Percentiles rank a stretch among this genome's conserved stretches.
Conservation (phyloP, 1,139 yeast genomes). For the Yamadazyma dendronema region DNA sequence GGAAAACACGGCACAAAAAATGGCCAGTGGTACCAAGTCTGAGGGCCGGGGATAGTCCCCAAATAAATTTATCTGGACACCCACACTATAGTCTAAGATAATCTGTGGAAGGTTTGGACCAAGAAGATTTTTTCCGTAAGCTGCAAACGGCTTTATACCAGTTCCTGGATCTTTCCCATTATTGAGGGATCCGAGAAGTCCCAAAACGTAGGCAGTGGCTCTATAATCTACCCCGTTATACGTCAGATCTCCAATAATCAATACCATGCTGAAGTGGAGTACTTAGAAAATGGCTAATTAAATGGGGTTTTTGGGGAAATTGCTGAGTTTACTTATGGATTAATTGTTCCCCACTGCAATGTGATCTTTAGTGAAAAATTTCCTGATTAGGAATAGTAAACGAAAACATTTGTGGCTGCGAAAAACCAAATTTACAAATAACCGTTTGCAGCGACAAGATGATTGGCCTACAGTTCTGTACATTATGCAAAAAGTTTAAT, state of each 20-base stretch:
- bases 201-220: constrained; percentile 9
- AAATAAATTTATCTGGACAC: constrained; percentile 23
- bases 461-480: too few relatives aligned
- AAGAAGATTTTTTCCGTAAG: constrained; percentile 10
- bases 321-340: not conserved
- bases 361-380: not conserved
- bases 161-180: constrained; percentile 16
- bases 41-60: constrained; percentile 32
- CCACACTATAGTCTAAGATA: constrained; percentile 10
- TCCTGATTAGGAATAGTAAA: not conserved
- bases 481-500: too few relatives aligned
- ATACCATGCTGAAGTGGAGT: constrained; percentile 1
- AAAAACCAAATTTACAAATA: constrained; percentile 1
- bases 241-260: constrained; percentile 4
- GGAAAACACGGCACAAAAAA: constrained; percentile 31
- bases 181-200: constrained; percentile 7
- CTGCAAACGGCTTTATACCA: constrained; percentile 12
- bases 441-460: too few relatives aligned
- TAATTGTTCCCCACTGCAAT: not conserved
- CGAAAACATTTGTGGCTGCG: constrained; percentile 4
- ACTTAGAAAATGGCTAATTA: not conserved
- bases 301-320: not conserved
- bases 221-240: constrained; percentile 10
- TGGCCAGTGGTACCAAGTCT: constrained; percentile 31
- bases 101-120: constrained; percentile 11